These are phyloP conservation scores for Blastomyces emzantsi DNA, from an alignment of 2,329 filamentous ascomycete species.

Conservation along the genomic window DNA sequence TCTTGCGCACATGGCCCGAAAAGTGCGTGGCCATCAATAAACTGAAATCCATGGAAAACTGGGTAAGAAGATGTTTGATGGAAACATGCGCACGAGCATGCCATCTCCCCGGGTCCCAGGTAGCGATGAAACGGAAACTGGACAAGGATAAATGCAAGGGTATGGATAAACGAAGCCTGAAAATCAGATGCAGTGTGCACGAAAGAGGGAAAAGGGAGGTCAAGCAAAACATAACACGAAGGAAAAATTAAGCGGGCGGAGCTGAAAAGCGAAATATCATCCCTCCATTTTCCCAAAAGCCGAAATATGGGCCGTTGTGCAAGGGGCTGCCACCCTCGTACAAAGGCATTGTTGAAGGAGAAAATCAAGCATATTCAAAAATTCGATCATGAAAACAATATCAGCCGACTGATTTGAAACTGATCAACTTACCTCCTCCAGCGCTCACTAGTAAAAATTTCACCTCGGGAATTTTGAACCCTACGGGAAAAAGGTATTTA, in stretches of 20 bases:
- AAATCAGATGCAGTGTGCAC: not conserved
- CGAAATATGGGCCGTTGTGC: not conserved
- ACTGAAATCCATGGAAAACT: not conserved
- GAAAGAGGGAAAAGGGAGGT: not conserved
- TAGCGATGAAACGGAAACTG: not conserved
- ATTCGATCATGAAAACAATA: not conserved
- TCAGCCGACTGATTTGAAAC: constrained; percentile 9
- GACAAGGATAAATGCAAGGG: too few species aligned
- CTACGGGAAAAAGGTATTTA: constrained; percentile 21
- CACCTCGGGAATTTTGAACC: constrained; percentile 66
- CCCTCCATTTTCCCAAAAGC: constrained; percentile 1
- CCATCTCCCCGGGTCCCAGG: not conserved
- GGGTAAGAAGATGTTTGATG: not conserved
- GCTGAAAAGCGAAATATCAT: constrained; percentile 5
- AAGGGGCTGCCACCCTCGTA: constrained; percentile 6
- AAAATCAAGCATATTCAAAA: constrained; percentile 4
- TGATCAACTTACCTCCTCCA: constrained; percentile 36
- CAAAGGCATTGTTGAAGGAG: constrained; percentile 4
- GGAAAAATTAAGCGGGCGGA: not conserved
- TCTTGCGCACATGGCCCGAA: not conserved
- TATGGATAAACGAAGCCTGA: not conserved
- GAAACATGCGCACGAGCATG: not conserved
- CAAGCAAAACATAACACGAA: not conserved
- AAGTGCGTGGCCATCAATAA: not conserved
- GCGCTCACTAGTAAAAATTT: constrained; percentile 65